phyloP scores from a whole-genome alignment of 352 stramenopile species.

The Globisporangium nagaii region DNA sequence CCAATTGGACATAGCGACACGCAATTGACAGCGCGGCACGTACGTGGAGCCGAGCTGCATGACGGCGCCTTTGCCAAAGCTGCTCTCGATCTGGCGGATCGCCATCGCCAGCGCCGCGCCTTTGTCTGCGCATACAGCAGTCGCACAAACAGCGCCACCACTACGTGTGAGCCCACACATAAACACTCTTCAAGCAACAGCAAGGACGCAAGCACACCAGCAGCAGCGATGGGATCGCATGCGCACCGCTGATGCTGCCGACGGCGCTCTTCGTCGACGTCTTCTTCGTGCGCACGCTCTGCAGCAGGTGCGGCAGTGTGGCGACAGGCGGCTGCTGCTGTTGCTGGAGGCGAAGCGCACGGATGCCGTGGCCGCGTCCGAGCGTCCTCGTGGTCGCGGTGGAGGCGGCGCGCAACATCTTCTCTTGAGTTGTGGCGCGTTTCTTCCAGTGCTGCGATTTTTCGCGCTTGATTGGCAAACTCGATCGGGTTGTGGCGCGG shows the following conservation, averaged over 20 bases:
- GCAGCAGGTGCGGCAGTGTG: not conserved
- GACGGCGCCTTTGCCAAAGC: constrained; percentile 95
- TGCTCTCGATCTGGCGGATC: constrained; percentile 94
- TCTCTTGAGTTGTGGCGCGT: not conserved
- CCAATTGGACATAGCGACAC: too few species aligned
- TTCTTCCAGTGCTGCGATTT: too few species aligned
- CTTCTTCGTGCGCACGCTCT: constrained; percentile 15
- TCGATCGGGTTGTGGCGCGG: not conserved
- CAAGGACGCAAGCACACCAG: not conserved
- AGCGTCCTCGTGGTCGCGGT: not conserved
- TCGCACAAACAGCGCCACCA: not conserved
- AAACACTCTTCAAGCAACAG: not conserved
- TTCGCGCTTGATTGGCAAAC: not conserved
- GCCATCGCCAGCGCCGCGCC: constrained; percentile 91
- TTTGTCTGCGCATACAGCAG: constrained; percentile 34
- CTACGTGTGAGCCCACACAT: not conserved
- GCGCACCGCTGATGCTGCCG: constrained; percentile 1
- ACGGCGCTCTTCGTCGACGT: constrained; percentile 12
- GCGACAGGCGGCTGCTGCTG: not conserved
- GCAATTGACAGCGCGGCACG: not conserved
- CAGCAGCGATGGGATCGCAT: not conserved
- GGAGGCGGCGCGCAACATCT: not conserved
- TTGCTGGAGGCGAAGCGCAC: not conserved
- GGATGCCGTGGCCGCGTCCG: not conserved
- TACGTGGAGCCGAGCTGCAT: constrained; percentile 94